Evolutionary conservation across 1,284 basidiomycete species (phyloP), one percentile per base, ranked within the genome.

Genomic region (Cryptococcus sp.): DNA sequence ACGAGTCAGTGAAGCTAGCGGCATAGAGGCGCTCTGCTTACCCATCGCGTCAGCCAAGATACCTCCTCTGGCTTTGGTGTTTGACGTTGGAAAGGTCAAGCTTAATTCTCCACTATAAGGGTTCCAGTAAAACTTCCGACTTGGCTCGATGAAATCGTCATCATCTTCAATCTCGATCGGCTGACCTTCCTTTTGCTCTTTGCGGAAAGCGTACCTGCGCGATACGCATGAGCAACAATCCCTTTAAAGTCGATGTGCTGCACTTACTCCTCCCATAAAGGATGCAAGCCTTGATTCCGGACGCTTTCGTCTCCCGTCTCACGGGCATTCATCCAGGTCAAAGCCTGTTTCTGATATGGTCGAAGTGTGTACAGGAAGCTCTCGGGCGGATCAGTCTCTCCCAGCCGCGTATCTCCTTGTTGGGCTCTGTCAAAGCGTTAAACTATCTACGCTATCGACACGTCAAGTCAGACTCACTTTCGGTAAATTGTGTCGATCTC

Each of bases 51-150:
- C 79, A 0, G 79, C 79, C 19, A 80, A 57, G 22, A 80, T 79
- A 8, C 79, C 79, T 6, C 94, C 94, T 66, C 85, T 84, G 52
- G 90, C 88, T 58, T 85, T 87, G 49, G 85, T 84, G 68, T 93
- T 88, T 0, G 90, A 86, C 64, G 83, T 87, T 0, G 94, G 95
- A 64, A 97, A 94, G 17, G 88, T 83, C 30, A 97, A 80, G 66
- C 88, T 92, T 46, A 98, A 81, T 73, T 98, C 93, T n/a, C 95
- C 93, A n/a, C 91, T 91, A 73, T 92, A 93, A 1, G 90, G 85
- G 65, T 92, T 93, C 81, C 73, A 91, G 76, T 91, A 95, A 72
- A 95, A 94, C 0, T 72, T 75, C 13, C 72, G 67, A 20, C 65
- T 67, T 0, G 73, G 68, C 52, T 78, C 76, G 30, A 73, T 66